Base-by-base conservation (phyloP, 768 basidiomycete genomes). In the Boletellus ananas region DNA sequence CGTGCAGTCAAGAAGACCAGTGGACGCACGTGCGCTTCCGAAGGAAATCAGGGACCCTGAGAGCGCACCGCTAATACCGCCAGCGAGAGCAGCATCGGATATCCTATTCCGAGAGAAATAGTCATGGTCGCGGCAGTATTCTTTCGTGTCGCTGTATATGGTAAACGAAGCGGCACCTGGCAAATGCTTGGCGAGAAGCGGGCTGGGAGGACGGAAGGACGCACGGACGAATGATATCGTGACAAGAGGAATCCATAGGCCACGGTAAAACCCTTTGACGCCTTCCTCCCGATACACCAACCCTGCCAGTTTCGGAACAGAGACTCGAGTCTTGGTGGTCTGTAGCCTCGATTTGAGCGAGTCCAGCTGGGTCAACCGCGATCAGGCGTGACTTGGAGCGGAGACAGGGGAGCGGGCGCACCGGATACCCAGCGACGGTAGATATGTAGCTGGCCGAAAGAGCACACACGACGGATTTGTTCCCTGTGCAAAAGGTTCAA, bases 151-250 rank as follows among this genome's bases (percentile, higher is more conserved):
- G 45, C 83, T 88, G 68, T 94, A 94, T 57, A 95, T 93, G 1
- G 88, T 90, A 72, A 96, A 94, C 42, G 88, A 91, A 29, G 90
- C 85, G 27, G 93, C 91, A 56, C 90, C 89, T 93, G 57, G 23
- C 54, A 17, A 34, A 50, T 34, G 2, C 36, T 53, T 31, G 54
- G 44, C 44, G 47, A 48, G 43, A 35, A 20, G 27, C 20, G 52
- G n/a, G 33, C 34, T 20, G 5, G 20, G 7, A n/a, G 45, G 49
- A 39, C 42, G 45, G 49, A 45, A 34, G 18, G 41, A 90, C 90
- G 72, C 67, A 85, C 95, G 91, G 68, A 97, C 94, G 66, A 95
- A 92, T 6, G 94, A 93, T 59, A 98, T 98, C 9, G 94, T 95
- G 70, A 93, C 77, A 48, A 97, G 80, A 41, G 95, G 94, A 59